Evolutionary conservation across 2,329 filamentous ascomycete genomes (phyloP).

Genomic region (Colletotrichum endophyticum): DNA sequence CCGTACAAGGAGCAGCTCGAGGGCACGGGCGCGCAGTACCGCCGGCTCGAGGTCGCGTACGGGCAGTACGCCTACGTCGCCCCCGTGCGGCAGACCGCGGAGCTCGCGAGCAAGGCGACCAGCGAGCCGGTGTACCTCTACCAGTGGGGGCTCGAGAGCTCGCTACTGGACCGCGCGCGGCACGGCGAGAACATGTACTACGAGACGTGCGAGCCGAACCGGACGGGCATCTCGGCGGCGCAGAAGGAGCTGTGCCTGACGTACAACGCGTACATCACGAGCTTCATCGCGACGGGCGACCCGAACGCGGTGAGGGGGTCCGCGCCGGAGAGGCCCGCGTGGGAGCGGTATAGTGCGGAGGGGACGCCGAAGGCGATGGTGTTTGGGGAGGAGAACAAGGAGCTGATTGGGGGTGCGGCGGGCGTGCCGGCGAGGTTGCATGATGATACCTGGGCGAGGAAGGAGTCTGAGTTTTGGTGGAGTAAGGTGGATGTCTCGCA

Average conservation of each 20-base stretch:
- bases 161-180: slow-evolving; percentile 40
- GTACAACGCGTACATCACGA: slow-evolving; percentile 44
- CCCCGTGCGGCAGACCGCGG: slow-evolving; percentile 66
- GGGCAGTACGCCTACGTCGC: slow-evolving; percentile 69
- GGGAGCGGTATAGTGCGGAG: slow-evolving; percentile 11
- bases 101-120: slow-evolving; percentile 46
- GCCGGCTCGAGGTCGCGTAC: slow-evolving; percentile 64
- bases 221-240: slow-evolving; percentile 45
- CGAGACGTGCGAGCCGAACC: slow-evolving; percentile 29
- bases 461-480: slow-evolving; percentile 68
- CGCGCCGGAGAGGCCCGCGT: slow-evolving; percentile 43
- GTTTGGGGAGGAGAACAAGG: slow-evolving; percentile 66
- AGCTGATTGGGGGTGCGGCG: slow-evolving; percentile 43
- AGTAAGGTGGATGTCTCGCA: slow-evolving; percentile 53
- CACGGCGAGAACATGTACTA: slow-evolving; percentile 49
- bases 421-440: slow-evolving; percentile 46
- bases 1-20: slow-evolving; percentile 3
- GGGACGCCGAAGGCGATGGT: slow-evolving; percentile 48
- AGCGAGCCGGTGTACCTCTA: slow-evolving; percentile 44
- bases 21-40: slow-evolving; percentile 57
- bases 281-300: slow-evolving; percentile 33
- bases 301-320: slow-evolving; percentile 3
- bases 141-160: slow-evolving; percentile 59
- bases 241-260: slow-evolving; percentile 39
- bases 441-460: slow-evolving; percentile 43